Percentiles rank a stretch among this genome's conserved stretches.
phyloP scores from a whole-genome alignment of 768 basidiomycete species.

The Chlorophyllum brunneum region DNA sequence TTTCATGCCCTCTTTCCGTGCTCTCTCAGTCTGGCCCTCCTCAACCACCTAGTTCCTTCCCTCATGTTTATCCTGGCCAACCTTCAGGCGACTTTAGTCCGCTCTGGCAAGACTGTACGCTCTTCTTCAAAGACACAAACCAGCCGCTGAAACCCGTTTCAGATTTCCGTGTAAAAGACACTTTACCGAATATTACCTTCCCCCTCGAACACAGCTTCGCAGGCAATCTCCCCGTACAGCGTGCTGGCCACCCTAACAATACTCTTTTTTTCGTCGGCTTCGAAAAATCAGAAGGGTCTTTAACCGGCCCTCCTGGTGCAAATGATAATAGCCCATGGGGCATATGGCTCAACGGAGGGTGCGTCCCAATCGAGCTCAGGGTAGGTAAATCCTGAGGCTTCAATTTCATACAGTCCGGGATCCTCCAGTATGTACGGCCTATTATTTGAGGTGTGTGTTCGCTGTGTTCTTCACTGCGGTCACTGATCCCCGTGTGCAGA shows the following conservation, averaged over 20 bases:
- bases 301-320: conserved; percentile 36
- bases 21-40: conserved; percentile 21
- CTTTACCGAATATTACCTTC: conserved; percentile 62
- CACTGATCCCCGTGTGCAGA: conserved; percentile 32
- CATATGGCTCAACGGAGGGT: conserved; percentile 74
- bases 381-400: background rate
- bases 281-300: conserved; percentile 52
- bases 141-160: background rate
- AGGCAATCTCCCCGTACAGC: conserved; percentile 60
- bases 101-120: conserved; percentile 57
- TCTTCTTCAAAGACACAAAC: background rate
- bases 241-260: conserved; percentile 56
- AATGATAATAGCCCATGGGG: conserved; percentile 55
- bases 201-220: conserved; percentile 49
- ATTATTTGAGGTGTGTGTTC: conserved; percentile 54
- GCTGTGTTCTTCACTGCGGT: background rate
- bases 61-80: conserved; percentile 43
- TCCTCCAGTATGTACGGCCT: conserved; percentile 66
- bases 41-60: conserved; percentile 39
- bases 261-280: conserved; percentile 67
- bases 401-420: conserved; percentile 44
- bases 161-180: conserved; percentile 59
- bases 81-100: conserved; percentile 47
- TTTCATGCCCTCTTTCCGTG: conserved; percentile 19
- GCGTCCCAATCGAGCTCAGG: background rate